Evolutionary conservation across 2,329 filamentous ascomycete genomes (phyloP), one percentile per base, ranked within the genome.

Genomic region (Fusarium decemcellulare): DNA sequence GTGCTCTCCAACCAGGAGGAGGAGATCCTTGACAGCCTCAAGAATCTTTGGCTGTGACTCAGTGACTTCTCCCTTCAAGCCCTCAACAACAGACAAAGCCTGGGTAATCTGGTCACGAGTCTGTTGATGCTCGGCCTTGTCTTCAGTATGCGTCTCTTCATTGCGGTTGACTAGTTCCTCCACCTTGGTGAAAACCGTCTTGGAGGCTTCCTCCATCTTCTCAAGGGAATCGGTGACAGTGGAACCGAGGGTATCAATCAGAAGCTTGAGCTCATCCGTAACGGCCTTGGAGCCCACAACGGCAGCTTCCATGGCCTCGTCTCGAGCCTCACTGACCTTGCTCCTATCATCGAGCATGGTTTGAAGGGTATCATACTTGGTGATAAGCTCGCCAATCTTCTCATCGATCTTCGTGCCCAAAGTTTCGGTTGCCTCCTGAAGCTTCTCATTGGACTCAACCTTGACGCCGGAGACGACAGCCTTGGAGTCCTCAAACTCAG

Each of bases 11-110:
- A 97, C 93, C 27, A 97, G 86, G 8, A 90, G 85, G 40, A 97
- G 86, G n/a, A 98, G 90, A 74, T 98, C 93, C 73, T 94, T 92
- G 70, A 99, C 89, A 0, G 93, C 89, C 56, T 95, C 91, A 61
- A 98, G 87, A 70, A 98, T 92, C 81, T 97, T 92, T 2, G 96
- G 96, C 72, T 98, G 92, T 70, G 92, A 92, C 77, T 98, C 94
- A 9, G 88, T 88, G 32, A 97, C 87, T 61, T 96, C 90, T 63
- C 87, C 91, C 76, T 97, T 92, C 2, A 98, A 84, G 27, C 89
- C 90, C 71, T 93, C 91, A 15, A 97, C 90, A 8, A 89, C 89
- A 60, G 87, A 87, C 39, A 94, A 84, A 11, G 93, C 90, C 75
- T 94, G 92, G 72, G 91, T 88, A 57, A 97, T 86, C 72, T 97